Evolutionary conservation across 169 alveolate species (phyloP).

Genomic region (Eimeria maxima): DNA sequence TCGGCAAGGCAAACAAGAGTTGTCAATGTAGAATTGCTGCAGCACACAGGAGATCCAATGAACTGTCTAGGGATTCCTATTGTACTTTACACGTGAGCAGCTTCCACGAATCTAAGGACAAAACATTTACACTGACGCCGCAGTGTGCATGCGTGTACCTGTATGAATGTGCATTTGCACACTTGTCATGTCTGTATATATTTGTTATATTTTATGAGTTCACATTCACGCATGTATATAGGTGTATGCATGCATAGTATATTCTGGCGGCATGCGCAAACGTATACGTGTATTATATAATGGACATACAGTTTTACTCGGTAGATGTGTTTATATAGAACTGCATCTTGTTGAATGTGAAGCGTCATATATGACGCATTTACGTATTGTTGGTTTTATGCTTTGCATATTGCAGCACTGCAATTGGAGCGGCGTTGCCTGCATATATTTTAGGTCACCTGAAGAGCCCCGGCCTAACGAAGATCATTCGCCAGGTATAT

Average conservation of each 20-base stretch:
- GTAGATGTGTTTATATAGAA: too few species aligned
- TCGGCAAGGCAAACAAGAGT: not conserved
- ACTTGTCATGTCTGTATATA: too few species aligned
- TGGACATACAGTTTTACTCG: too few species aligned
- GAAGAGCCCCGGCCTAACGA: conserved; percentile 33
- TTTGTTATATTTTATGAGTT: too few species aligned
- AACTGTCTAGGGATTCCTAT: conserved; percentile 3
- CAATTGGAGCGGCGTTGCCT: not conserved
- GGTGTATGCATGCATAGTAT: too few species aligned
- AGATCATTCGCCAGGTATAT: conserved; percentile 27
- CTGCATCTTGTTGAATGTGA: not conserved
- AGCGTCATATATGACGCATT: not conserved
- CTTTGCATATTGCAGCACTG: not conserved
- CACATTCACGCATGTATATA: too few species aligned
- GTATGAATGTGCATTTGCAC: too few species aligned
- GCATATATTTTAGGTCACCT: conserved; percentile 29
- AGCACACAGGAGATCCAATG: conserved; percentile 37
- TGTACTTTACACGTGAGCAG: conserved; percentile 51
- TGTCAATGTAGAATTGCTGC: not conserved
- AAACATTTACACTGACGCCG: not conserved
- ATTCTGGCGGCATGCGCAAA: too few species aligned
- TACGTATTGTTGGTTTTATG: not conserved
- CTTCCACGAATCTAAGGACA: too few species aligned
- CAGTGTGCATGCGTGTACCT: not conserved
- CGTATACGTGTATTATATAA: too few species aligned